Evolutionary conservation across 2,329 filamentous ascomycete genomes (phyloP), one percentile per base, ranked within the genome.

Genomic region (Orbilia brochopaga): DNA sequence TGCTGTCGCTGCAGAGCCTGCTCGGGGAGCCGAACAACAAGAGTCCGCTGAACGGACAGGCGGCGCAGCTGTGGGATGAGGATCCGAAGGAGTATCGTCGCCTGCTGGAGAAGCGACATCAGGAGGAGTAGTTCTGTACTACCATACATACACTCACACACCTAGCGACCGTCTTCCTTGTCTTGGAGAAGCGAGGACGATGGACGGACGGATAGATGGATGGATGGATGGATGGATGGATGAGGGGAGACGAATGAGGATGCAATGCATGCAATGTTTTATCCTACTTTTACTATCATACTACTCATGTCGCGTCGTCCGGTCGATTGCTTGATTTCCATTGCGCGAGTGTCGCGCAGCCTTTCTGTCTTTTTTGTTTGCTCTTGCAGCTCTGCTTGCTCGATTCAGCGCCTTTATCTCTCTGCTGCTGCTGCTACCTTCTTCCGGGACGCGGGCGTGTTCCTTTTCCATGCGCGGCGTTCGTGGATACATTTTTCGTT

Each of bases 21-120:
- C 85, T 99, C 32, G 94, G 93, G 24, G 94, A 99, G 81, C 94
- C 94, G 37, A 99, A 99, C 82, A 99, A 99, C 80, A 87, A 94
- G 69, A 96, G 91, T 75, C 94, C 94, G 1, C 83, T 99, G 74
- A 99, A 99, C 77, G 95, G 92, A 69, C 92, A 99, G 80, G 94
- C 94, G 30, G 94, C 95, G 15, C 90, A 96, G 79, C 84, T 99
- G 46, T 99, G 94, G 92, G 93, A 97, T 79, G 91, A 88, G 76
- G 87, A 97, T 79, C 83, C 87, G 40, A 87, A 86, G 51, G 91
- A 96, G 79, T 97, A 94, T 84, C 91, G 96, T 85, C 86, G 86
- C 64, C 83, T 86, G 74, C 86, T 88, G n/a, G 80, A 87, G 58
- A 85, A 85, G 4, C 81, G 87, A 69, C 86, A 89, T 78, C 83